Percentiles rank a stretch among this genome's conserved stretches.
These are phyloP conservation scores for Rhazya stricta DNA, from an alignment of 257 asterid species.

Conservation along the genomic window DNA sequence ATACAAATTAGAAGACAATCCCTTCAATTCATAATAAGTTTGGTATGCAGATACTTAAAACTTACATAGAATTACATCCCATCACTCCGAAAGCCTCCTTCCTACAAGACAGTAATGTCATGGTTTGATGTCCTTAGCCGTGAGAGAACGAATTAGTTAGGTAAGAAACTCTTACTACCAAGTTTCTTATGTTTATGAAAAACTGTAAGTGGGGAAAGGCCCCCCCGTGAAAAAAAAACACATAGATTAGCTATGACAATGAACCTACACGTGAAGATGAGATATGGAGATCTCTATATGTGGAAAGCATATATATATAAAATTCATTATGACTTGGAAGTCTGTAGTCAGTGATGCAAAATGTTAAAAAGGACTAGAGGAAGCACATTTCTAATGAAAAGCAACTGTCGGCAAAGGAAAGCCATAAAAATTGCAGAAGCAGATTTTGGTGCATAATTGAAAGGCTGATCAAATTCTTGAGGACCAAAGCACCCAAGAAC, in stretches of 20 bases:
- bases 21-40: background rate
- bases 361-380: background rate
- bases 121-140: too few relatives aligned
- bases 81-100: too few relatives aligned
- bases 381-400: conserved; percentile 3
- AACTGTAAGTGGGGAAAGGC: too few relatives aligned
- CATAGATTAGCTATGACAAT: background rate
- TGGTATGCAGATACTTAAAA: too few relatives aligned
- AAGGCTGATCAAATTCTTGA: background rate
- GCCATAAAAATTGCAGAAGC: background rate
- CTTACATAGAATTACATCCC: too few relatives aligned
- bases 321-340: background rate
- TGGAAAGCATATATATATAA: background rate
- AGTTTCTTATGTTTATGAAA: too few relatives aligned
- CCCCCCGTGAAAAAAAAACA: too few relatives aligned
- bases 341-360: conserved; percentile 2
- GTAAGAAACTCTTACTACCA: too few relatives aligned
- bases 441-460: background rate
- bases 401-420: conserved; percentile 15
- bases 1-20: background rate
- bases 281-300: conserved; percentile 10
- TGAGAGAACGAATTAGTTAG: too few relatives aligned
- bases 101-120: too few relatives aligned
- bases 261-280: conserved; percentile 20
- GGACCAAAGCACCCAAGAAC: background rate